Conservation (phyloP, 352 stramenopile species). For the Pilasporangium apinafurcum region DNA sequence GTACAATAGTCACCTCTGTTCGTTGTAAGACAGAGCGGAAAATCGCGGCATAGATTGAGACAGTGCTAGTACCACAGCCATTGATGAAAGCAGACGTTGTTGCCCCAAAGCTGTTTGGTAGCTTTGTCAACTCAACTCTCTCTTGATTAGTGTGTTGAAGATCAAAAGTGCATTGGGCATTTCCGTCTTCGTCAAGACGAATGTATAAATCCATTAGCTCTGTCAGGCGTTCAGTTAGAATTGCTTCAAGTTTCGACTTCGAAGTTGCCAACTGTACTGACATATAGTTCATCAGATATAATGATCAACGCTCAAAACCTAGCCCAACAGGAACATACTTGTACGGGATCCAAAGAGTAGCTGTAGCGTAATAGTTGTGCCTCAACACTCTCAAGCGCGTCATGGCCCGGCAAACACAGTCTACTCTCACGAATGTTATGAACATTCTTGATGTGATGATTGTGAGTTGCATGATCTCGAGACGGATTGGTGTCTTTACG, state of each 20-base stretch:
- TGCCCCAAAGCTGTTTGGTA: neutral
- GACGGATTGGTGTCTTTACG: neutral
- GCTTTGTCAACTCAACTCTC: neutral
- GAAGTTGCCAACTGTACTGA: conserved; percentile 13
- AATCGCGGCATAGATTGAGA: conserved; percentile 35
- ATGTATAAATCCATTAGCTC: conserved; percentile 20
- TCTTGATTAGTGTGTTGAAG: conserved; percentile 3
- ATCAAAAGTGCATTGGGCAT: neutral
- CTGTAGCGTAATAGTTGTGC: conserved; percentile 36
- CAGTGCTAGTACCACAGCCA: conserved; percentile 25
- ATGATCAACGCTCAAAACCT: neutral
- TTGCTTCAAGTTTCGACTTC: conserved; percentile 24
- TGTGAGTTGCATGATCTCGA: too few relatives aligned
- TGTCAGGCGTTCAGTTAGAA: conserved; percentile 18
- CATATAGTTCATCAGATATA: neutral
- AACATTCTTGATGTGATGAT: conserved; percentile 55
- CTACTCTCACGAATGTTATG: conserved; percentile 40
- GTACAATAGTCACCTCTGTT: conserved; percentile 22
- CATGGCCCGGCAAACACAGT: conserved; percentile 6
- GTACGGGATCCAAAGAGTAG: conserved; percentile 29
- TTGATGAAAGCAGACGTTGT: conserved; percentile 12
- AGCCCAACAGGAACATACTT: conserved; percentile 12
- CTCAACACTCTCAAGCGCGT: conserved; percentile 9
- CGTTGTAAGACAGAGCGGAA: conserved; percentile 40
- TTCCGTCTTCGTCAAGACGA: conserved; percentile 1